Evolutionary conservation across 129 eudicot genomes (phyloP).

Genomic region (Daucus carota): DNA sequence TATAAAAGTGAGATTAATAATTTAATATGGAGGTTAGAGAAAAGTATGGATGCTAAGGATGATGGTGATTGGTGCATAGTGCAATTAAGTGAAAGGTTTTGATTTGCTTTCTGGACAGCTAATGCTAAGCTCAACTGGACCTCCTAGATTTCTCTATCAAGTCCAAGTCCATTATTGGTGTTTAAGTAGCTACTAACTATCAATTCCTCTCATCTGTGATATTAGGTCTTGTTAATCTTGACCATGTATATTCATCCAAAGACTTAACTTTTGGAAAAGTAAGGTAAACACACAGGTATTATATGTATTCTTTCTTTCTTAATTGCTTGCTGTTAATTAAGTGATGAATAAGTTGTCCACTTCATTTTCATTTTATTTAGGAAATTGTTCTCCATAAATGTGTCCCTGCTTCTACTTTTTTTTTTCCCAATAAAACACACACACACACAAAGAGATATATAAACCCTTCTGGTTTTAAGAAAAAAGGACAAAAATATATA

Average conservation of each 20-base stretch:
- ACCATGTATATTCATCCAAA: background rate
- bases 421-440: no score
- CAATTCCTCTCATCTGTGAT: background rate
- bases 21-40: background rate
- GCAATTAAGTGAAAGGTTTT: slow-evolving; percentile 14
- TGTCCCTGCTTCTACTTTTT: no score
- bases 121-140: slow-evolving; percentile 41
- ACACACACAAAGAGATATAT: no score
- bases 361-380: no score
- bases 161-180: slow-evolving; percentile 14
- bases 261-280: background rate
- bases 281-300: background rate
- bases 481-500: no score
- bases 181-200: background rate
- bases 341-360: no score
- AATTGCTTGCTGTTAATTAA: no score
- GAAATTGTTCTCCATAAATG: no score
- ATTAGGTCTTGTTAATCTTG: background rate
- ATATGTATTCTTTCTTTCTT: no score
- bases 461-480: no score
- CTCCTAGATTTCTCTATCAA: slow-evolving; percentile 12
- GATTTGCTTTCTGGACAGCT: slow-evolving; percentile 40
- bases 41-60: background rate
- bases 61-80: slow-evolving; percentile 12
- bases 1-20: slow-evolving; percentile 2